Percentiles rank a stretch among this genome's conserved stretches.
Evolutionary conservation across 129 eudicot species (phyloP).

Genomic region (Tagetes erecta): DNA sequence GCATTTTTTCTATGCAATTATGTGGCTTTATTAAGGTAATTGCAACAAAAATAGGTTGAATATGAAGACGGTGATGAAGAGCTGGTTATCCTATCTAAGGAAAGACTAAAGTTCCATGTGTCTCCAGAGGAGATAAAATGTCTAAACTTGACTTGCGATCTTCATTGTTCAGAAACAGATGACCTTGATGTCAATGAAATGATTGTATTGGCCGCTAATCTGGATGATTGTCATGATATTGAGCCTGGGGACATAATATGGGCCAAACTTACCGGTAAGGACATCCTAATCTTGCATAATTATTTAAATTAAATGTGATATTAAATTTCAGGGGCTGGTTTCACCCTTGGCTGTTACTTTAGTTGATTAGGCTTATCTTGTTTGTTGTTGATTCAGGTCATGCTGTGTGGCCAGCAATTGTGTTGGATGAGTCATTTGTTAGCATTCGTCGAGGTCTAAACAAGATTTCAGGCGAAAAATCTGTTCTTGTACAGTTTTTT

Average conservation of each 20-base stretch:
- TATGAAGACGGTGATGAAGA: conserved; percentile 94
- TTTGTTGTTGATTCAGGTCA: conserved; percentile 54
- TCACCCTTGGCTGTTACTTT: conserved; percentile 12
- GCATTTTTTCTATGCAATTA: not conserved
- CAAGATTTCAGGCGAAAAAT: conserved; percentile 72
- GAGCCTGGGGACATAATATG: conserved; percentile 94
- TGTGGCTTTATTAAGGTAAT: conserved; percentile 10
- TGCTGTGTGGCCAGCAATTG: conserved; percentile 93
- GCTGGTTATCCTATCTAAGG: conserved; percentile 56
- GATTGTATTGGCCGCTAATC: conserved; percentile 87
- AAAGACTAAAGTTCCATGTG: conserved; percentile 65
- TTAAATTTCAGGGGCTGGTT: conserved; percentile 14
- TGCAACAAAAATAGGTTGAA: conserved; percentile 51
- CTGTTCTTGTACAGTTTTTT: conserved; percentile 88
- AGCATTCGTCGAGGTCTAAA: conserved; percentile 68
- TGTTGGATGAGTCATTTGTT: conserved; percentile 72
- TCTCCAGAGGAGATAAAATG: conserved; percentile 67
- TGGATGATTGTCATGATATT: conserved; percentile 81
- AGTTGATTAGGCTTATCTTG: conserved; percentile 12
- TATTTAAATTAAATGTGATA: conserved; percentile 7
- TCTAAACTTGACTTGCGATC: conserved; percentile 50
- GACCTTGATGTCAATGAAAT: conserved; percentile 79
- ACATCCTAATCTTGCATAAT: conserved; percentile 17
- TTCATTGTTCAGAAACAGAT: conserved; percentile 50
- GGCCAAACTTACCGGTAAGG: conserved; percentile 93